Conservation (phyloP, 441 rosid species). For the Codiaeum variegatum region DNA sequence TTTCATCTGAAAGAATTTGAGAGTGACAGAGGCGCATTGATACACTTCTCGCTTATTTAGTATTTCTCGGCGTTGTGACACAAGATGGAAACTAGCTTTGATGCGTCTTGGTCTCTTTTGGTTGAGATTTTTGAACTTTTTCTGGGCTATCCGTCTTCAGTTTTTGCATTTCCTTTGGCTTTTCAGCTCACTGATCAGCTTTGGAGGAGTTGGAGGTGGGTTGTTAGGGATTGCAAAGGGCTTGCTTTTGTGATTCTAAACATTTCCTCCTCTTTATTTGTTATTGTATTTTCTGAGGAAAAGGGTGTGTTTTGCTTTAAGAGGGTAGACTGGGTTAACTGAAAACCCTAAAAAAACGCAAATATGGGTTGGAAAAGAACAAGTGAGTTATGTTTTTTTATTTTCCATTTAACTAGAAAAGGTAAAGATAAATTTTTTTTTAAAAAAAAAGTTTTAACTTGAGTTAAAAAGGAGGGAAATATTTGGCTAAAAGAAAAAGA, state of each 20-base stretch:
- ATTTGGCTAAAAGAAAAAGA: too few species aligned
- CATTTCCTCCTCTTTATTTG: constrained; percentile 34
- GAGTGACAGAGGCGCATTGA: constrained; percentile 78
- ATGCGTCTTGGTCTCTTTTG: constrained; percentile 39
- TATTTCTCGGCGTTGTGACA: constrained; percentile 38
- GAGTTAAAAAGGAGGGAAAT: too few species aligned
- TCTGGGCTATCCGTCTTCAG: constrained; percentile 50
- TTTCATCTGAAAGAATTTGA: too few species aligned
- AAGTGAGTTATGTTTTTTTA: too few species aligned
- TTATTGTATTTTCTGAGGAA: background rate
- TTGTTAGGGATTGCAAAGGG: constrained; percentile 30
- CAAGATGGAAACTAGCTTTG: background rate
- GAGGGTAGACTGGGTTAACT: too few species aligned
- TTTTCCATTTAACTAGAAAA: too few species aligned
- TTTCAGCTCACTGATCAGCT: constrained; percentile 73
- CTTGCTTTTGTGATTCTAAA: constrained; percentile 42
- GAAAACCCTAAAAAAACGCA: too few species aligned
- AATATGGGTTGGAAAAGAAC: too few species aligned
- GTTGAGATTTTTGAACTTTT: constrained; percentile 58
- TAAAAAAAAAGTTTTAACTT: too few species aligned
- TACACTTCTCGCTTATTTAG: constrained; percentile 54
- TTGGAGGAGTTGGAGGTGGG: constrained; percentile 43
- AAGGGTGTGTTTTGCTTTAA: background rate
- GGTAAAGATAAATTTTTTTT: too few species aligned
- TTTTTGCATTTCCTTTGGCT: constrained; percentile 72